These are phyloP conservation scores for Diaporthe nobilis DNA, from an alignment of 2,329 filamentous ascomycete species.

Conservation along the genomic window DNA sequence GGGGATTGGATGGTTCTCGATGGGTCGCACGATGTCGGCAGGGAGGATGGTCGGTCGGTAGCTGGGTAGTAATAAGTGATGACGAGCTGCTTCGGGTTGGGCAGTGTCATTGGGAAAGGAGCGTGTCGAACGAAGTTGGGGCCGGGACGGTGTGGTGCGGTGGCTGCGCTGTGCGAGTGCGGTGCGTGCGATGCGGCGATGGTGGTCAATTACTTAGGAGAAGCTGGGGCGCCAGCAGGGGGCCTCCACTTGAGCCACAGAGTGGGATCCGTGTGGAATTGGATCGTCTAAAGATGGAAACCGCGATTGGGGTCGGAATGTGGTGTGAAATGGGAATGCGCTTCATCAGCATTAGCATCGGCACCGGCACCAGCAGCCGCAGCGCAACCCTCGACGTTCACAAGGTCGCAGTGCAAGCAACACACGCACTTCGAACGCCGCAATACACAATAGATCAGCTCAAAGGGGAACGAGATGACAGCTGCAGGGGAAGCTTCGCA, in stretches of 20 bases:
- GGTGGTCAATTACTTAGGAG: conserved; percentile 28
- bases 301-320: conserved; percentile 27
- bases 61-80: conserved; percentile 18
- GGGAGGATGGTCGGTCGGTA: conserved; percentile 8
- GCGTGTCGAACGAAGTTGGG: conserved; percentile 10
- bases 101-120: conserved; percentile 28
- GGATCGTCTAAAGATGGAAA: conserved; percentile 33
- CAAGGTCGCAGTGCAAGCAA: conserved; percentile 14
- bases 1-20: conserved; percentile 14
- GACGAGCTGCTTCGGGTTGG: conserved; percentile 9
- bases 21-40: neutral
- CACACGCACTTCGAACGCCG: neutral
- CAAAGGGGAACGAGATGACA: conserved; percentile 32
- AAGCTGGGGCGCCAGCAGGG: conserved; percentile 22
- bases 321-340: conserved; percentile 21
- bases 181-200: conserved; percentile 8
- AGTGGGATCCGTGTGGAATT: conserved; percentile 27
- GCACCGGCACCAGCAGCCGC: conserved; percentile 26
- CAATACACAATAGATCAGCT: conserved; percentile 4
- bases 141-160: neutral
- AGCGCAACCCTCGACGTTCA: conserved; percentile 27
- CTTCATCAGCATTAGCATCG: conserved; percentile 18
- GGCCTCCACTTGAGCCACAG: conserved; percentile 23
- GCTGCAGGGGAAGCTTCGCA: conserved; percentile 35
- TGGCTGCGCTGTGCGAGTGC: neutral